A percentile compares a stretch with the other conserved stretches of the same genome.
These are phyloP conservation scores for Aureobasidium mangrovei DNA, from an alignment of 2,329 filamentous ascomycete species.

Conservation along the genomic window DNA sequence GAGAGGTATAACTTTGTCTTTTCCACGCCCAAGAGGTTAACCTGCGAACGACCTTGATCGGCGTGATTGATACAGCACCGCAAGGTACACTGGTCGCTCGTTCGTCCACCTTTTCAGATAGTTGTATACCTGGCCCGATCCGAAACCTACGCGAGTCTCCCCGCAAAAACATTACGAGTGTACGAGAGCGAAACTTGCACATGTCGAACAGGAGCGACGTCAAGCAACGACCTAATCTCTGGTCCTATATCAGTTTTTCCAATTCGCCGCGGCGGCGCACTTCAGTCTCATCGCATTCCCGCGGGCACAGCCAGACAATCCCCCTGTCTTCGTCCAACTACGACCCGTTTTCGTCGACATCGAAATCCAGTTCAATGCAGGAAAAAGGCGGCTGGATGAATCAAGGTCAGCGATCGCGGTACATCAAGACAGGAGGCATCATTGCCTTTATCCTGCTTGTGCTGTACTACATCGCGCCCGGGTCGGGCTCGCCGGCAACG, in stretches of 20 bases:
- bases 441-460: slow-evolving; percentile 50
- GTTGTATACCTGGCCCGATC: slow-evolving; percentile 6
- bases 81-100: background rate
- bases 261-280: slow-evolving; percentile 41
- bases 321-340: slow-evolving; percentile 18
- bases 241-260: slow-evolving; percentile 44
- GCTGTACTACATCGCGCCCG: slow-evolving; percentile 47
- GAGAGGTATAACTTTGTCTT: background rate
- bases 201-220: slow-evolving; percentile 50
- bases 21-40: background rate
- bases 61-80: background rate
- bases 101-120: background rate
- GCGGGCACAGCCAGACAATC: background rate
- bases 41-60: background rate
- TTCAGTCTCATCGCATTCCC: slow-evolving; percentile 35
- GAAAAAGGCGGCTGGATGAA: slow-evolving; percentile 48
- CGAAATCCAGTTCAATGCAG: slow-evolving; percentile 32
- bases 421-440: slow-evolving; percentile 53
- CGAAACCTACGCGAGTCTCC: background rate
- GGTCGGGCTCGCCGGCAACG: background rate
- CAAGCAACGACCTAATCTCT: slow-evolving; percentile 41
- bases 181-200: background rate
- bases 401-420: slow-evolving; percentile 52
- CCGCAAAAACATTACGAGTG: background rate
- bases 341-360: slow-evolving; percentile 32